These are phyloP conservation scores for Tetrahymena malaccensis DNA, from an alignment of 73 alveolate species.

Conservation along the genomic window DNA sequence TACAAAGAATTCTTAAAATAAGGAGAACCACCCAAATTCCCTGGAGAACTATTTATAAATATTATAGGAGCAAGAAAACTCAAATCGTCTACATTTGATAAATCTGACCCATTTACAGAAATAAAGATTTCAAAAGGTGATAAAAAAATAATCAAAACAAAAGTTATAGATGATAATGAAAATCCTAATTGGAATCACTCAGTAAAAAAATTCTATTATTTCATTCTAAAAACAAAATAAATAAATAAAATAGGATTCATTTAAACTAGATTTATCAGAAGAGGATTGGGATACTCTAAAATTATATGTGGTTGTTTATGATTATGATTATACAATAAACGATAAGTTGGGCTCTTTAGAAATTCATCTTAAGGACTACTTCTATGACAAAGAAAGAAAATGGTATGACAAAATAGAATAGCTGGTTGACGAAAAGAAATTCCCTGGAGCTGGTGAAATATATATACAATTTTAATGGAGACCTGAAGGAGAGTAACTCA, in stretches of 20 bases:
- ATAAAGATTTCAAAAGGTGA: slow-evolving; percentile 16
- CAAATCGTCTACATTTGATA: not conserved
- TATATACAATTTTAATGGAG: slow-evolving; percentile 5
- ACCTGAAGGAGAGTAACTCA: slow-evolving; percentile 3
- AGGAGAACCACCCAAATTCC: slow-evolving; percentile 8
- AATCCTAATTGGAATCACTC: slow-evolving; percentile 8
- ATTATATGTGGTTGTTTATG: slow-evolving; percentile 1
- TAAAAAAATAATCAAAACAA: not conserved
- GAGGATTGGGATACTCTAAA: slow-evolving; percentile 10
- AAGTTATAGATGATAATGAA: slow-evolving; percentile 5
- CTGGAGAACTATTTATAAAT: slow-evolving; percentile 2
- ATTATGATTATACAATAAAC: slow-evolving; percentile 12
- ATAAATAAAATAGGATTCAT: not conserved
- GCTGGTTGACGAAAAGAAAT: slow-evolving; percentile 2
- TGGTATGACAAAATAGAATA: slow-evolving; percentile 4
- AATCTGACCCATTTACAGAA: slow-evolving; percentile 28
- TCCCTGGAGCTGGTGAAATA: slow-evolving; percentile 20
- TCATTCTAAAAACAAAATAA: not conserved
- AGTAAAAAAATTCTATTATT: not conserved
- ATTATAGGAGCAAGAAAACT: not conserved
- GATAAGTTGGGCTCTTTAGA: slow-evolving; percentile 10
- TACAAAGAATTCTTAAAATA: not conserved
- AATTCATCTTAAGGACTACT: not conserved
- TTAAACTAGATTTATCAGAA: not conserved
- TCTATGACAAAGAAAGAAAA: not conserved